phyloP scores from a whole-genome alignment of 129 eudicot genomes.

The Heracleum sosnowskyi region DNA sequence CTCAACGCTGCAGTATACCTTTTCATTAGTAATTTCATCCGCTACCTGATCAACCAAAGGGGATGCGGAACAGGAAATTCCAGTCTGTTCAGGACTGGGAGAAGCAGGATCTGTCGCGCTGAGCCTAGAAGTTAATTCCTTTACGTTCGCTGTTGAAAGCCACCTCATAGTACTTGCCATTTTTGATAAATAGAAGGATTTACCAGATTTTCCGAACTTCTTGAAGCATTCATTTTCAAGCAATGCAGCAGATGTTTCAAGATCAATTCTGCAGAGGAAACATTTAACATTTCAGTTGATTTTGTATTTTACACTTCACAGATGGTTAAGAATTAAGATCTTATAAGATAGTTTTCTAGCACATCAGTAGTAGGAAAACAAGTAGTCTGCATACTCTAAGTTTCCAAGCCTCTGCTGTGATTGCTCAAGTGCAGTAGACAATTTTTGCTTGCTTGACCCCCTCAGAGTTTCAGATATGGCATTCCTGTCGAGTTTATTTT shows the following conservation, averaged over 20 bases:
- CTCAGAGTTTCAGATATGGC: slow-evolving; percentile 49
- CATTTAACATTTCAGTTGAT: background rate
- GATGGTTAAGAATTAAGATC: background rate
- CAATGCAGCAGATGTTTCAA: slow-evolving; percentile 38
- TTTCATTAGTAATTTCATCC: slow-evolving; percentile 21
- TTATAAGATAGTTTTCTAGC: background rate
- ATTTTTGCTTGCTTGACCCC: slow-evolving; percentile 66
- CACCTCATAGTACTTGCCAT: slow-evolving; percentile 84
- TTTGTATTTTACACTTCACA: background rate
- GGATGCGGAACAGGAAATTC: slow-evolving; percentile 24
- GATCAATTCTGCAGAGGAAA: slow-evolving; percentile 49
- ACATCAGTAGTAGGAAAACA: background rate
- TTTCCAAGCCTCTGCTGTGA: slow-evolving; percentile 41
- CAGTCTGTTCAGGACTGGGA: slow-evolving; percentile 17
- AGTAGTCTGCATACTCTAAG: slow-evolving; percentile 33
- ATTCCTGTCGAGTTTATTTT: slow-evolving; percentile 53
- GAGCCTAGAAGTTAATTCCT: slow-evolving; percentile 48
- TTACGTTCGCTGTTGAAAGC: slow-evolving; percentile 51
- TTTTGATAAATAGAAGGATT: slow-evolving; percentile 77
- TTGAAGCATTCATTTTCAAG: slow-evolving; percentile 71
- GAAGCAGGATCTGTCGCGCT: slow-evolving; percentile 14
- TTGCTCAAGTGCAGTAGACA: slow-evolving; percentile 58
- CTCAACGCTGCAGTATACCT: slow-evolving; percentile 12
- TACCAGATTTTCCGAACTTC: slow-evolving; percentile 68
- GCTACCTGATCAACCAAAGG: slow-evolving; percentile 20